These are phyloP conservation scores for Nakataea oryzae DNA, from an alignment of 2,329 filamentous ascomycete species.

Conservation along the genomic window DNA sequence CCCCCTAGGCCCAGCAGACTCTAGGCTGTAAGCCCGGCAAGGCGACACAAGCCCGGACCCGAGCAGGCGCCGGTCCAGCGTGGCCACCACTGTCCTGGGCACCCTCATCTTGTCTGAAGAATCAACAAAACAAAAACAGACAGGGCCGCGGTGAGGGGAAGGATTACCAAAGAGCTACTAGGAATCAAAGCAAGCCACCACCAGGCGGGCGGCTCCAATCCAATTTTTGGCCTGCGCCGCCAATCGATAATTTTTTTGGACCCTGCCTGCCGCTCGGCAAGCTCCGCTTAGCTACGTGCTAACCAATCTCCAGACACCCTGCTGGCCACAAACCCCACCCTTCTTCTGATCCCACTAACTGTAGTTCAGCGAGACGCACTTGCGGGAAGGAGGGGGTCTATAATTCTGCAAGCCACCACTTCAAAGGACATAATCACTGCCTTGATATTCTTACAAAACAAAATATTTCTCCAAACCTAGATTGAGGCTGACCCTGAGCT, in stretches of 20 bases:
- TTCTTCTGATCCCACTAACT: too few species aligned
- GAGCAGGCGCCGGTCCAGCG: constrained; percentile 24
- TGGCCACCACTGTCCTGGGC: constrained; percentile 24
- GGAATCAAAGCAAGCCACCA: constrained; percentile 1
- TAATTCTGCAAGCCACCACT: too few species aligned
- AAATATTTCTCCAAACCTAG: too few species aligned
- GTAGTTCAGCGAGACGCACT: too few species aligned
- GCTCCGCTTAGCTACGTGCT: background rate
- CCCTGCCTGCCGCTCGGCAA: background rate
- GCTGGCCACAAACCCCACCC: background rate
- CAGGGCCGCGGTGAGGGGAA: constrained; percentile 5
- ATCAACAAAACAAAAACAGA: constrained; percentile 9
- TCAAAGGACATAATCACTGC: too few species aligned
- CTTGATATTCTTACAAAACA: too few species aligned
- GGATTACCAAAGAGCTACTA: constrained; percentile 12
- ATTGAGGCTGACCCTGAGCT: too few species aligned
- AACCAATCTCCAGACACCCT: background rate
- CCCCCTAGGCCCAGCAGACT: background rate
- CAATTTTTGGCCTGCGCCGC: constrained; percentile 3
- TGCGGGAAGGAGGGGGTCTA: too few species aligned
- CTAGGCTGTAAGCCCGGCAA: background rate
- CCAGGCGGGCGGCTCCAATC: constrained; percentile 9
- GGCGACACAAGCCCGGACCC: constrained; percentile 9
- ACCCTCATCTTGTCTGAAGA: constrained; percentile 24
- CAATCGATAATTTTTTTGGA: constrained; percentile 7